Conservation (phyloP, 768 basidiomycete species). For the Chiua virens region DNA sequence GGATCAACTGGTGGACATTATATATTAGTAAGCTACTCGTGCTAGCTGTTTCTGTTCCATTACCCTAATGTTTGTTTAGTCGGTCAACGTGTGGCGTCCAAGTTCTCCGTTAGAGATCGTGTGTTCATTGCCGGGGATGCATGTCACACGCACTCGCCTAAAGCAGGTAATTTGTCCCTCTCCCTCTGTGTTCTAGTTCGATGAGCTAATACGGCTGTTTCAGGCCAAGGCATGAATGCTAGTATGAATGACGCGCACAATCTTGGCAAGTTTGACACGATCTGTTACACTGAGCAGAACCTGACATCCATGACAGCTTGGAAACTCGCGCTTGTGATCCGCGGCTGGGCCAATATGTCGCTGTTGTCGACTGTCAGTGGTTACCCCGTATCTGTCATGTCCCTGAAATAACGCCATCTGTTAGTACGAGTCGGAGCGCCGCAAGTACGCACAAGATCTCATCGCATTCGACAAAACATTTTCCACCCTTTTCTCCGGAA, state of each 20-base stretch:
- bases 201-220: conserved; percentile 17
- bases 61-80: conserved; percentile 33
- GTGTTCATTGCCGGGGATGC: conserved; percentile 60
- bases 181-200: background rate
- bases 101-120: conserved; percentile 47
- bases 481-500: conserved; percentile 53
- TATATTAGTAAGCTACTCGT: conserved; percentile 41
- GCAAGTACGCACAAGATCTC: conserved; percentile 53
- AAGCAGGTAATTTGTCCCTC: conserved; percentile 34
- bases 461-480: conserved; percentile 54
- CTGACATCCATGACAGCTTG: conserved; percentile 35
- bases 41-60: background rate
- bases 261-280: conserved; percentile 33
- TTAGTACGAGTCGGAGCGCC: conserved; percentile 54
- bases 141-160: conserved; percentile 46
- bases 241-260: conserved; percentile 57
- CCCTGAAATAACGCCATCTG: background rate
- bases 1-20: conserved; percentile 49
- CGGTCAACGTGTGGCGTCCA: conserved; percentile 55
- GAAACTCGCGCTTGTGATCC: conserved; percentile 53
- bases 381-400: no score
- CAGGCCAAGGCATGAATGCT: conserved; percentile 55
- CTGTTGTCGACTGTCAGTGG: conserved; percentile 45
- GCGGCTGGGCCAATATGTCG: conserved; percentile 45
- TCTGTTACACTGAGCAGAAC: background rate